phyloP scores from a whole-genome alignment of 495 filamentous ascomycete genomes.

The Penicillium canescens region DNA sequence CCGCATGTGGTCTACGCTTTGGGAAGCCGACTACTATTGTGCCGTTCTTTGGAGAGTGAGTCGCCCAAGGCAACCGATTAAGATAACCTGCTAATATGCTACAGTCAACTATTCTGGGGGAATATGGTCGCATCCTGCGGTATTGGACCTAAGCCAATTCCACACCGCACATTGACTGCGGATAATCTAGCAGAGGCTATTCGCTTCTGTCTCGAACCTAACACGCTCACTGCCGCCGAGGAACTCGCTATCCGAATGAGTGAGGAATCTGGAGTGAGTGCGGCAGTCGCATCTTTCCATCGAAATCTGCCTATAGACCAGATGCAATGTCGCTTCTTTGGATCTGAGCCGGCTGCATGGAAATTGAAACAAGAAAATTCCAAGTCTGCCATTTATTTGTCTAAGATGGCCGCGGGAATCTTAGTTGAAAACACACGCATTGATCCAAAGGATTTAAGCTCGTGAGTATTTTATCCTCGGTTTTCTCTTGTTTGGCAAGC shows the following conservation, averaged over 20 bases:
- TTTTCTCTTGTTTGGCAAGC: neutral
- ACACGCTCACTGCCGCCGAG: constrained; percentile 55
- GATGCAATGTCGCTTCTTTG: constrained; percentile 69
- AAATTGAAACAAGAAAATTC: constrained; percentile 40
- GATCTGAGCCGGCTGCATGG: constrained; percentile 68
- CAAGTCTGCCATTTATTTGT: neutral
- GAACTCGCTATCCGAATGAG: constrained; percentile 62
- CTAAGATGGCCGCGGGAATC: constrained; percentile 4
- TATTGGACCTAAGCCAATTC: constrained; percentile 63
- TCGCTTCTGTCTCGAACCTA: constrained; percentile 57
- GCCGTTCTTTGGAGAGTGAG: constrained; percentile 62
- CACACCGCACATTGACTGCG: constrained; percentile 55
- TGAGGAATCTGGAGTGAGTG: constrained; percentile 68
- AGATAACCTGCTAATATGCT: neutral
- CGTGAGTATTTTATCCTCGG: neutral
- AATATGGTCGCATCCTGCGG: constrained; percentile 60
- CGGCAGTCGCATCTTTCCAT: constrained; percentile 71
- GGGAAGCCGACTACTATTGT: constrained; percentile 57
- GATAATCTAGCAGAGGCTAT: constrained; percentile 61
- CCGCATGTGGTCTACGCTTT: constrained; percentile 54
- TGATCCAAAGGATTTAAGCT: neutral
- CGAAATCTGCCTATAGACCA: constrained; percentile 55
- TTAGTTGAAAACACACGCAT: constrained; percentile 5
- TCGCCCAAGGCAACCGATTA: neutral
- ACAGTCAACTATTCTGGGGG: constrained; percentile 73